phyloP scores from a whole-genome alignment of 2,329 filamentous ascomycete genomes.

The Monosporascus sp. region DNA sequence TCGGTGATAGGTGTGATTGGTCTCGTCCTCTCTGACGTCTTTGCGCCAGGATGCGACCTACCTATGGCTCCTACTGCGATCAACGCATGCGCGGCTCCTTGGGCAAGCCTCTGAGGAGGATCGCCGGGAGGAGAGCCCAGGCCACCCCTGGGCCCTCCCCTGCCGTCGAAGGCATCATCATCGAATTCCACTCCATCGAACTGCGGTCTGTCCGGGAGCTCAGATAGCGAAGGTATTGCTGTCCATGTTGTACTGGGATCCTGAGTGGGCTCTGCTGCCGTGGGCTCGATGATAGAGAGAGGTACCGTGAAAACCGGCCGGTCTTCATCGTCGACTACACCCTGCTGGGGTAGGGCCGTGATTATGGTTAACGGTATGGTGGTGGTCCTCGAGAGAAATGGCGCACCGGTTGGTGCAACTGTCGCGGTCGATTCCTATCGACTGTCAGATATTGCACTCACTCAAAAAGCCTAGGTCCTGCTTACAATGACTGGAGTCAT shows the following conservation, averaged over 20 bases:
- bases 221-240: background rate
- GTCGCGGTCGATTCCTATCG: background rate
- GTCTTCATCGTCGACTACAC: background rate
- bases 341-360: background rate
- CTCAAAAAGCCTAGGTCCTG: background rate
- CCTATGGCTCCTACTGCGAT: conserved; percentile 32
- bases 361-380: background rate
- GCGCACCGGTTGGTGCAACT: background rate
- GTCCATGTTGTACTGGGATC: background rate
- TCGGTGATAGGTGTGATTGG: no score
- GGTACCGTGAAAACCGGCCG: background rate
- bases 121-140: background rate
- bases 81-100: conserved; percentile 26
- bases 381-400: background rate
- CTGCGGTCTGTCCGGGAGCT: background rate
- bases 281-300: background rate
- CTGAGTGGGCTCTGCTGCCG: background rate
- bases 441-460: background rate
- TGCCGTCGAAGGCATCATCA: background rate
- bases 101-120: conserved; percentile 14
- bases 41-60: conserved; percentile 8
- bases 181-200: background rate
- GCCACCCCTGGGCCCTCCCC: background rate
- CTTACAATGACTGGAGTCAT: background rate
- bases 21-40: no score